These are phyloP conservation scores for Alternaria sp. DNA, from an alignment of 2,329 filamentous ascomycete genomes.

Conservation along the genomic window DNA sequence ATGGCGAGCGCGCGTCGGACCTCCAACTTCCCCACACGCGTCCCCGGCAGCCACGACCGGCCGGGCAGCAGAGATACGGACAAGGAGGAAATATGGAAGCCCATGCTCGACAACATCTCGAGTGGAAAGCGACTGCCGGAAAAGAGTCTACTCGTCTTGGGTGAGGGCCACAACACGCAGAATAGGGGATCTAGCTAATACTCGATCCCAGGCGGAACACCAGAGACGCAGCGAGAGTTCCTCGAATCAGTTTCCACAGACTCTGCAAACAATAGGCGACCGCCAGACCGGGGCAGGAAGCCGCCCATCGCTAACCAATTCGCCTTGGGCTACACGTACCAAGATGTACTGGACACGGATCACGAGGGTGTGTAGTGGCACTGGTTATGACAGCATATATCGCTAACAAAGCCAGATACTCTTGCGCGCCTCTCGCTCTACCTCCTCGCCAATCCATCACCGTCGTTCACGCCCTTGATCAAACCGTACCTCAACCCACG, in stretches of 20 bases:
- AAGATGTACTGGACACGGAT: slow-evolving; percentile 90
- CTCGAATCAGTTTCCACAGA: slow-evolving; percentile 61
- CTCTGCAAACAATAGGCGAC: slow-evolving; percentile 53
- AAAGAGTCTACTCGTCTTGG: slow-evolving; percentile 87
- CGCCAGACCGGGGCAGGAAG: slow-evolving; percentile 59
- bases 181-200: slow-evolving; percentile 24
- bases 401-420: slow-evolving; percentile 66
- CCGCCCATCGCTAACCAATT: slow-evolving; percentile 90
- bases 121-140: slow-evolving; percentile 89
- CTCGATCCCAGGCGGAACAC: slow-evolving; percentile 69
- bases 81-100: slow-evolving; percentile 92
- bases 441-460: slow-evolving; percentile 82
- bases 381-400: neutral
- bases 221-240: slow-evolving; percentile 84
- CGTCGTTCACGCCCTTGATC: slow-evolving; percentile 81
- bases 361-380: slow-evolving; percentile 73
- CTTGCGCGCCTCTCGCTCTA: slow-evolving; percentile 89
- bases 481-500: slow-evolving; percentile 83
- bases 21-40: slow-evolving; percentile 38
- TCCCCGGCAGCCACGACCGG: slow-evolving; percentile 30
- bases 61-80: slow-evolving; percentile 64
- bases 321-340: slow-evolving; percentile 92
- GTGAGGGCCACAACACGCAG: slow-evolving; percentile 55
- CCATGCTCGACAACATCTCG: slow-evolving; percentile 87
- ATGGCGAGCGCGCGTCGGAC: slow-evolving; percentile 44